These are phyloP conservation scores for Talaromyces sp. DNA, from an alignment of 2,329 filamentous ascomycete genomes.

Conservation along the genomic window DNA sequence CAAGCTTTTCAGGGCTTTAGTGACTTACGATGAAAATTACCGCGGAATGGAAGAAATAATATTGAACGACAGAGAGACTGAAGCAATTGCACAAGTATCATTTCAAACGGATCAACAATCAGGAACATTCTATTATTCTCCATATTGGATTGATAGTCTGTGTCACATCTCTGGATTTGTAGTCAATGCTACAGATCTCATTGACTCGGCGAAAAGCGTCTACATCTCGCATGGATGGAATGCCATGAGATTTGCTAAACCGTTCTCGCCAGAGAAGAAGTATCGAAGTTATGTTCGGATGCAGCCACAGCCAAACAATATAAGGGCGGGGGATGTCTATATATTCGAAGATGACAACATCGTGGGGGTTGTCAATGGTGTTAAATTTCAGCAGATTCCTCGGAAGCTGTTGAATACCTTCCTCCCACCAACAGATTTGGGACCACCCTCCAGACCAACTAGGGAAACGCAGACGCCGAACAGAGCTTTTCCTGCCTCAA, in stretches of 20 bases:
- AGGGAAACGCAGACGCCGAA: background rate
- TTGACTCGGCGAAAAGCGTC: background rate
- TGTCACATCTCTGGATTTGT: background rate
- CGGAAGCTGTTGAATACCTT: background rate
- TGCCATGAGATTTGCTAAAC: background rate
- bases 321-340: background rate
- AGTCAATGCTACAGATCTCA: background rate
- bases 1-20: too few species aligned
- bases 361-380: background rate
- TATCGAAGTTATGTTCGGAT: background rate
- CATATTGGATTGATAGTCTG: background rate
- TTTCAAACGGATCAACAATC: background rate
- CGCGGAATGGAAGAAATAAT: too few species aligned
- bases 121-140: background rate
- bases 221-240: background rate
- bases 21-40: too few species aligned
- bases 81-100: background rate
- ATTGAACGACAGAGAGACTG: background rate
- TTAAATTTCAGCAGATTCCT: background rate
- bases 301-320: background rate
- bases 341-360: background rate
- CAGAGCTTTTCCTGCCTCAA: too few species aligned
- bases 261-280: background rate
- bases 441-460: background rate
- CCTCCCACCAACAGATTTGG: background rate